Conservation (phyloP, 345 rosid genomes). For the Populus deltoides region DNA sequence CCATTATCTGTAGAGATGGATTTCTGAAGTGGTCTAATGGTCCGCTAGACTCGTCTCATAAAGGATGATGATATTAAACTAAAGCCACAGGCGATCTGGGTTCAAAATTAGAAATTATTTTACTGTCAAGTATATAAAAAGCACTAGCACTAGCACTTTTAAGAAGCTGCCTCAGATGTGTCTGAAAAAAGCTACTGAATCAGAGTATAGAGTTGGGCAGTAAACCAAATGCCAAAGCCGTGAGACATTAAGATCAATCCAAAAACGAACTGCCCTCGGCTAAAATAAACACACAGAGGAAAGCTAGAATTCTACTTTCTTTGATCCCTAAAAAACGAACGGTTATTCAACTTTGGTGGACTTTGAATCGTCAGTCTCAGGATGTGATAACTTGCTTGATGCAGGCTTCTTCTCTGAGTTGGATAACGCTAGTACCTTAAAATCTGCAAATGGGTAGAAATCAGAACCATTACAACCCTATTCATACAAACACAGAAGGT, state of each 20-base stretch:
- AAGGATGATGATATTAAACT: neutral
- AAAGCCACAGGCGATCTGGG: neutral
- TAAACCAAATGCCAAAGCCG: neutral
- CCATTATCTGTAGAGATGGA: no score
- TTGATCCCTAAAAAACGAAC: constrained; percentile 14
- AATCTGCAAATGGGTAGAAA: constrained; percentile 72
- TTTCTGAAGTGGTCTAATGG: no score
- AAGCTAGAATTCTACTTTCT: constrained; percentile 8
- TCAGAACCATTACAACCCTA: constrained; percentile 77
- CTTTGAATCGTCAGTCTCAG: constrained; percentile 24
- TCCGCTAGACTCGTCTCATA: no score
- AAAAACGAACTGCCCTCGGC: constrained; percentile 23
- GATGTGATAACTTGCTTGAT: constrained; percentile 38
- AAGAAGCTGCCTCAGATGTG: neutral
- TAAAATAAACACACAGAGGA: constrained; percentile 21
- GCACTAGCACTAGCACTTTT: no score
- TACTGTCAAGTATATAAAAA: neutral
- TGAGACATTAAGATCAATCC: constrained; percentile 8
- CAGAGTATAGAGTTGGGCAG: neutral
- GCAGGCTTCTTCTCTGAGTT: constrained; percentile 24
- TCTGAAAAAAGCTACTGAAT: neutral
- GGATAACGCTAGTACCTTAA: constrained; percentile 54
- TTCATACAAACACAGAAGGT: neutral
- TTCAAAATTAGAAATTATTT: neutral
- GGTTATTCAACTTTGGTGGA: constrained; percentile 38